Conservation (phyloP, 2,329 filamentous ascomycete genomes). For the Penicillium sp. region DNA sequence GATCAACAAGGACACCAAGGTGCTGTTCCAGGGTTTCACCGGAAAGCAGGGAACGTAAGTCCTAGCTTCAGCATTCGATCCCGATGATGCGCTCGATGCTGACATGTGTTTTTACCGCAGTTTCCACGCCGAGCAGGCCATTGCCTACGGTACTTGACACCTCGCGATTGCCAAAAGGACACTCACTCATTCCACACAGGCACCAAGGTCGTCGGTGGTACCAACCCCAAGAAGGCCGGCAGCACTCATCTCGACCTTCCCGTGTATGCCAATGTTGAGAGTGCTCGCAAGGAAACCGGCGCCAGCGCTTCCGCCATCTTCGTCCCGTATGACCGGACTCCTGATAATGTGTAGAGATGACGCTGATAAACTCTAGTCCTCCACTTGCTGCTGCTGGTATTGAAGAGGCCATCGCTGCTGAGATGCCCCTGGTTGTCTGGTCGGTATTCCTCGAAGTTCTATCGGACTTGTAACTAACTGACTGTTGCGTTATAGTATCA, state of each 20-base stretch:
- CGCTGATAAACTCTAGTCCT: constrained; percentile 53
- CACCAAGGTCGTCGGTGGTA: constrained; percentile 95
- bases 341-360: constrained; percentile 2
- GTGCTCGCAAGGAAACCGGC: constrained; percentile 84
- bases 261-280: constrained; percentile 82
- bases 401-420: constrained; percentile 88
- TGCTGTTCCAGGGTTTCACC: constrained; percentile 95
- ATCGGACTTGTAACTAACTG: constrained; percentile 9
- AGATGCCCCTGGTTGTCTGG: constrained; percentile 92
- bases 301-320: constrained; percentile 92
- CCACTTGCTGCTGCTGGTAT: constrained; percentile 90
- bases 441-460: constrained; percentile 28
- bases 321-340: constrained; percentile 63
- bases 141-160: constrained; percentile 79
- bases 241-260: constrained; percentile 81
- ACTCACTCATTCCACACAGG: constrained; percentile 49
- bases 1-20: constrained; percentile 88
- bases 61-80: neutral
- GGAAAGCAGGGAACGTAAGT: constrained; percentile 92
- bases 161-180: constrained; percentile 15
- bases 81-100: constrained; percentile 29
- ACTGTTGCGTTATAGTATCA: constrained; percentile 54
- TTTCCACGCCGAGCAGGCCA: constrained; percentile 95
- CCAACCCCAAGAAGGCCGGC: constrained; percentile 98
- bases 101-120: constrained; percentile 44